Evolutionary conservation across 2,329 filamentous ascomycete genomes (phyloP).

Genomic region (Eutypa lata): DNA sequence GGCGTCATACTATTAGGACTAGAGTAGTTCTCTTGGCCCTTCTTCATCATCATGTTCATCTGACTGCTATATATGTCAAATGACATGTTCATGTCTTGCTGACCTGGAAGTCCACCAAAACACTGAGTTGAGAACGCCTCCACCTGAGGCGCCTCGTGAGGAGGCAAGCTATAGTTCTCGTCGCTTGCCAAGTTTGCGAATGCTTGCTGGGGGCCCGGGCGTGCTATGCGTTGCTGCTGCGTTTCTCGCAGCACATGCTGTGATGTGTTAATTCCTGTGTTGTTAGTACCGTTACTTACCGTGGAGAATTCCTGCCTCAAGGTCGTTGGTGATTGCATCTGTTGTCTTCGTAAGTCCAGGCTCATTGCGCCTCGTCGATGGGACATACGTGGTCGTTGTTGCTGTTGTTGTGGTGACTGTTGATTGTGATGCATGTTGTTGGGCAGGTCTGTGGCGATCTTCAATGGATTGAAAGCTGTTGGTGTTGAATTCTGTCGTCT

Average conservation of each 20-base stretch:
- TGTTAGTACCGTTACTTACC: conserved; percentile 55
- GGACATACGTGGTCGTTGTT: conserved; percentile 36
- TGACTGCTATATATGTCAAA: conserved; percentile 46
- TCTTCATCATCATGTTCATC: conserved; percentile 44
- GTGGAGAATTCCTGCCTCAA: conserved; percentile 46
- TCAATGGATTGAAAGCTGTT: conserved; percentile 70
- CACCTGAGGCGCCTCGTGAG: conserved; percentile 52
- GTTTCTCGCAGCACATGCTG: conserved; percentile 86
- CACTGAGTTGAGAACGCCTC: conserved; percentile 50
- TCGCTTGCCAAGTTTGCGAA: conserved; percentile 34
- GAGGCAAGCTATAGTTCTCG: conserved; percentile 57
- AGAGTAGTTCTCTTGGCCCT: conserved; percentile 41
- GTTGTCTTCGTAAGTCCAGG: conserved; percentile 69
- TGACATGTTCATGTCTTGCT: conserved; percentile 35
- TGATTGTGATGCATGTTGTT: conserved; percentile 43
- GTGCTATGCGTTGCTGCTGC: conserved; percentile 82
- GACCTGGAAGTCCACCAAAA: conserved; percentile 31
- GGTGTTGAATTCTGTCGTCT: conserved; percentile 87
- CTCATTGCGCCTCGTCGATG: conserved; percentile 78
- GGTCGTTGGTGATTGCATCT: conserved; percentile 36
- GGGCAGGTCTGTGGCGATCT: conserved; percentile 63
- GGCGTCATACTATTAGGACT: conserved; percentile 33
- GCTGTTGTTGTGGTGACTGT: conserved; percentile 29
- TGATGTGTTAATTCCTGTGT: conserved; percentile 56
- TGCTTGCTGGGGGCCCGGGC: conserved; percentile 61